phyloP scores from a whole-genome alignment of 2,329 filamentous ascomycete species.

The Dryadomyces quercus-mongolicae region DNA sequence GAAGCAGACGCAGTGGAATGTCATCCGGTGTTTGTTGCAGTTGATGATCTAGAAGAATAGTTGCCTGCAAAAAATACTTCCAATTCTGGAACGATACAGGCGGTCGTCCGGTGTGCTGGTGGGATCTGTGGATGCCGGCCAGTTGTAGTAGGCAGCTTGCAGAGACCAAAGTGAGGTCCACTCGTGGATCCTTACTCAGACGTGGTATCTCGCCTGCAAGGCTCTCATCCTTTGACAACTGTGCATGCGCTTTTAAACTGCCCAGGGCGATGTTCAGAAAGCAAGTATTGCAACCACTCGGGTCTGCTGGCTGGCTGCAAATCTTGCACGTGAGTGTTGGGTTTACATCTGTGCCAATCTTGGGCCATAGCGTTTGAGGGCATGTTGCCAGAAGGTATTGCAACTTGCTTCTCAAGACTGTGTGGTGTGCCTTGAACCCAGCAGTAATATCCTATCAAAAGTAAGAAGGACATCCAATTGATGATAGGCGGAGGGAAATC shows the following conservation, averaged over 20 bases:
- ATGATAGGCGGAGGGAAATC: neutral
- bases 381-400: conserved; percentile 32
- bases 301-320: conserved; percentile 4
- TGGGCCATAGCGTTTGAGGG: conserved; percentile 15
- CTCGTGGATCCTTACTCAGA: conserved; percentile 20
- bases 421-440: conserved; percentile 12
- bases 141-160: conserved; percentile 19
- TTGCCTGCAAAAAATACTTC: conserved; percentile 31
- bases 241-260: conserved; percentile 13
- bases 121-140: conserved; percentile 12
- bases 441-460: neutral
- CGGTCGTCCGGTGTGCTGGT: neutral
- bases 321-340: conserved; percentile 10
- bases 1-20: conserved; percentile 32
- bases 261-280: conserved; percentile 11
- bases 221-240: conserved; percentile 13
- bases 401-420: conserved; percentile 27
- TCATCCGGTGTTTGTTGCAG: conserved; percentile 32
- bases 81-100: conserved; percentile 15
- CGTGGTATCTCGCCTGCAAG: conserved; percentile 11
- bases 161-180: conserved; percentile 21
- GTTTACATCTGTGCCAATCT: neutral
- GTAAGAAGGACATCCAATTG: neutral
- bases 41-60: conserved; percentile 37
- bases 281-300: conserved; percentile 8